Percentiles rank a stretch among this genome's conserved stretches.
phyloP scores from a whole-genome alignment of 208 protist species.

The Acanthamoeba comandoni region DNA sequence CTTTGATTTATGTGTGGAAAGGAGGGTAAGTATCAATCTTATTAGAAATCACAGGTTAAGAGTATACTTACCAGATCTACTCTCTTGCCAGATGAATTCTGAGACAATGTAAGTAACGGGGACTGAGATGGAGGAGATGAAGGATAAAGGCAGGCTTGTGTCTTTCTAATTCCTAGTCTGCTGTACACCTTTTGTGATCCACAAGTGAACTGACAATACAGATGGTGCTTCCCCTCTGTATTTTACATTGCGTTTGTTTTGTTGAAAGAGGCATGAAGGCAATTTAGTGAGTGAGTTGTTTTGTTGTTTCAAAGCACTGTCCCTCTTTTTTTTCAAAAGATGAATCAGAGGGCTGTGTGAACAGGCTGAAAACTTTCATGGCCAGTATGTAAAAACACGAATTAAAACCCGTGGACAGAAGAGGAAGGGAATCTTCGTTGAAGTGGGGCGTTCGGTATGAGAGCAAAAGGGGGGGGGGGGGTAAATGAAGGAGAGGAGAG shows the following conservation, averaged over 20 bases:
- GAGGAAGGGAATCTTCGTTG: not conserved
- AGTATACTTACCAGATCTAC: not conserved
- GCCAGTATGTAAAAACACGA: not conserved
- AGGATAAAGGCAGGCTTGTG: not conserved
- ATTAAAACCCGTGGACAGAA: not conserved
- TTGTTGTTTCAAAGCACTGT: not conserved
- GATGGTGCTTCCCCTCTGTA: slow-evolving; percentile 21
- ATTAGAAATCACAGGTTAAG: not conserved
- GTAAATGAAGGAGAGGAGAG: not conserved
- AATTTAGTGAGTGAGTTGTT: not conserved
- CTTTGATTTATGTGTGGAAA: not conserved
- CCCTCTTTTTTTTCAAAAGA: not conserved
- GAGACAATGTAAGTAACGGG: not conserved
- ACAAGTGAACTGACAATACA: slow-evolving; percentile 62
- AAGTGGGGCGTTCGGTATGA: not conserved
- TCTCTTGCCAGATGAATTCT: not conserved
- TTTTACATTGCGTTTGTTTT: not conserved
- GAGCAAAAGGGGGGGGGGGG: not conserved
- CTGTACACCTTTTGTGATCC: slow-evolving; percentile 42
- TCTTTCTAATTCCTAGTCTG: slow-evolving; percentile 16
- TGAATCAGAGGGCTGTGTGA: not conserved
- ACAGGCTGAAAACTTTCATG: not conserved
- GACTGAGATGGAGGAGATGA: not conserved
- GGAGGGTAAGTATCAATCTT: not conserved
- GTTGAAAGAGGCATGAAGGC: not conserved